Evolutionary conservation across 352 stramenopile genomes (phyloP), one percentile per base, ranked within the genome.

Genomic region (Blastocystis sp.): DNA sequence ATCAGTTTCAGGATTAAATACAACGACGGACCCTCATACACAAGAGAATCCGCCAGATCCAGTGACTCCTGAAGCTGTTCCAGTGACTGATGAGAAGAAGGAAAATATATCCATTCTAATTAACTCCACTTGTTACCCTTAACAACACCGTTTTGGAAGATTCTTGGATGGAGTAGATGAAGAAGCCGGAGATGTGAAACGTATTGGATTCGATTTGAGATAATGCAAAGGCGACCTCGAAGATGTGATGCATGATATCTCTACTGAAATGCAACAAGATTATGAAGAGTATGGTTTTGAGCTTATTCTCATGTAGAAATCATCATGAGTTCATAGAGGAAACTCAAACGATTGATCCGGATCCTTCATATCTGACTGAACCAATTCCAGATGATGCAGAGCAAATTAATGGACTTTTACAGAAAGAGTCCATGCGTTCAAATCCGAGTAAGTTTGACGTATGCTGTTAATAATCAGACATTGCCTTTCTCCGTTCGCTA

Each of bases 241-340:
- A 68, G 73, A 84, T n/a, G 30, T 60, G 33, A 84, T 84, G 73
- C 73, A 84, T 64, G 73, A 64, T 44, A 54, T 84, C 6, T 84
- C 73, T 1, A 56, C 17, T 33, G 73, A 84, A 68, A 53, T 84
- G 13, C 73, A 84, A 17, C 11, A 62, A 13, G 27, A 48, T 48
- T 48, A 48, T 9, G 3, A 48, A 9, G 9, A 48, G 40, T 48
- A 48, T 9, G 40, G 9, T 48, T 48, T 9, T 2, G 40, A 48
- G 2, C 40, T 48, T 48, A 48, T 48, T 48, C 2, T 48, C 9
- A 48, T 48, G 40, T 48, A 48, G 40, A 48, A 48, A 48, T 9
- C 40, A 48, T 48, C 40, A 48, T 9, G 40, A 48, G 2, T 9
- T 48, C 9, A 48, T 48, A 9, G 40, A 48, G 56, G 56, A 62